Evolutionary conservation across 2,329 filamentous ascomycete species (phyloP), one percentile per base, ranked within the genome.

Genomic region (Aspergillus vadensis): DNA sequence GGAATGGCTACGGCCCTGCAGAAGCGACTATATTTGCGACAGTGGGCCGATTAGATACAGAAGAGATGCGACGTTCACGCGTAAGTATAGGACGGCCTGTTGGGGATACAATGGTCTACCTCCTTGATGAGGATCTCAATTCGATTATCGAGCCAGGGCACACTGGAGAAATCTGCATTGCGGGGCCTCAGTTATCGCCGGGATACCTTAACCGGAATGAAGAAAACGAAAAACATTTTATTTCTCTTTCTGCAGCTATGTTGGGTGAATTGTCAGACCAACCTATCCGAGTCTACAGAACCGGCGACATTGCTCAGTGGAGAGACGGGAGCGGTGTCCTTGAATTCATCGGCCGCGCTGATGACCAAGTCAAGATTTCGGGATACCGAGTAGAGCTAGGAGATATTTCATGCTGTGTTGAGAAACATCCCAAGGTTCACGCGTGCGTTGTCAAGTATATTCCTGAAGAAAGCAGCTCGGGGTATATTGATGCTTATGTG

Each of bases 301-400:
- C 0, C 88, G 90, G 0, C 82, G 90, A 63, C 91, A 8, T 52
- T 17, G 61, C 96, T 76, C 19, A 43, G 23, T 82, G 91, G 36
- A 77, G 96, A 55, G 96, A 96, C 76, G 79, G 88, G 8, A 92
- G 88, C 14, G 92, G 91, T 5, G 91, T 96, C 72, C 86, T 90
- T 5, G 87, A 88, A 66, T 88, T 85, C 69, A 86, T 88, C 6
- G 92, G 92, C 15, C 83, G 92, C 51, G 85, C 85, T 23, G 92
- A 96, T 69, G 83, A 87, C 63, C 92, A 96, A 74, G 89, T 96
- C 80, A 97, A 96, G 81, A 91, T 96, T 66, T 87, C 91, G 51
- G 92, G 92, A 1, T 96, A 96, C 81, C 85, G 92, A 55, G 93
- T 97, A 65, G 92, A 97, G 78, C 85, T 96, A 54, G 88, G 88